phyloP scores from a whole-genome alignment of 2,329 filamentous ascomycete genomes.

The Periconia macrospinosa region DNA sequence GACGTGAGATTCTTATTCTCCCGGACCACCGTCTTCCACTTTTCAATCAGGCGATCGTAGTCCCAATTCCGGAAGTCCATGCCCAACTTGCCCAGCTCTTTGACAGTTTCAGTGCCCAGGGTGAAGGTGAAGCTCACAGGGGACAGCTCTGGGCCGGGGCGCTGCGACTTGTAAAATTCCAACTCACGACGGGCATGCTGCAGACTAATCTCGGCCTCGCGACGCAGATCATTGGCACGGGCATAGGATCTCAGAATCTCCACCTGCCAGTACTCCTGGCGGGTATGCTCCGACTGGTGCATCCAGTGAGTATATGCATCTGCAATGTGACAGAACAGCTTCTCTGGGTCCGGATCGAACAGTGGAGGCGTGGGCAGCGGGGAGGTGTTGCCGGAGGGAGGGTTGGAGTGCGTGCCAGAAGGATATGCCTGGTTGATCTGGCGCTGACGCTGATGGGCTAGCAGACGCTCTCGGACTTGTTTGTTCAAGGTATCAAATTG shows the following conservation, averaged over 20 bases:
- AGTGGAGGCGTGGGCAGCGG: constrained; percentile 42
- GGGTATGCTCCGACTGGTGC: constrained; percentile 56
- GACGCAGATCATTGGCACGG: constrained; percentile 42
- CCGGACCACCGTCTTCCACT: constrained; percentile 41
- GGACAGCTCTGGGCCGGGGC: constrained; percentile 31
- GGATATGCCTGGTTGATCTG: constrained; percentile 41
- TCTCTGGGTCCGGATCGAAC: constrained; percentile 65
- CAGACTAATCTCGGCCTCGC: constrained; percentile 42
- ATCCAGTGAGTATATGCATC: constrained; percentile 79
- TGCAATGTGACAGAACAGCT: constrained; percentile 74
- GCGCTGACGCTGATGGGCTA: constrained; percentile 37
- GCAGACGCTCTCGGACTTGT: constrained; percentile 68
- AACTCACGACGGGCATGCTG: constrained; percentile 46
- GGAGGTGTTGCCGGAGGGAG: constrained; percentile 32
- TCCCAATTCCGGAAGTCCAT: constrained; percentile 45
- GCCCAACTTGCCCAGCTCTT: constrained; percentile 41
- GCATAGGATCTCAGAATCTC: constrained; percentile 51
- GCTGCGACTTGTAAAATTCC: constrained; percentile 42
- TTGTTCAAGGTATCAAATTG: constrained; percentile 73
- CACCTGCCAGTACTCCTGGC: constrained; percentile 49
- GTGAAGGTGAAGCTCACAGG: constrained; percentile 43
- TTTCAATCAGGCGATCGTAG: constrained; percentile 45
- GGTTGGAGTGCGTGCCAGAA: constrained; percentile 23
- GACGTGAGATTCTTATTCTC: constrained; percentile 27
- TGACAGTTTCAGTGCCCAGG: constrained; percentile 40